Evolutionary conservation across 1,284 basidiomycete species (phyloP), one percentile per base, ranked within the genome.

Genomic region (Acaromyces ingoldii): DNA sequence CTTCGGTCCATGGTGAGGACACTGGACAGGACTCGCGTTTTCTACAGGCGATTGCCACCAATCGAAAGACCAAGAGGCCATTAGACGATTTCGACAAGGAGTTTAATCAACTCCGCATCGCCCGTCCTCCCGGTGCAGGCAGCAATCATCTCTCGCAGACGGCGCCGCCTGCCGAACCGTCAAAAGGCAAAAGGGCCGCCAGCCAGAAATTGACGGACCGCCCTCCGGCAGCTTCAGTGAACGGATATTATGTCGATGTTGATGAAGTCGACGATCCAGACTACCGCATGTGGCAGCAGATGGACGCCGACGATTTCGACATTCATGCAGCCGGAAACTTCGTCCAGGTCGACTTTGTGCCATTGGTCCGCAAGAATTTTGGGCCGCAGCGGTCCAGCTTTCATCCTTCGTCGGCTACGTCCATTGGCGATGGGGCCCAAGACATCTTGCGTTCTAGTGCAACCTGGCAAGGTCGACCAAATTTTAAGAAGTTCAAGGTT

Each of bases 271-370:
- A 48, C 11, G 55, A 53, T 38, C 51, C 31, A 26, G 47, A 25
- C 30, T 53, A 39, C 36, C 33, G 21, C 22, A 50, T 44, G 21
- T 48, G 21, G 30, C 26, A 24, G n/a, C 19, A 41, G 53, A 30
- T 51, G 39, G 37, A 17, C 9, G 13, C 39, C 17, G 44, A 52
- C 10, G 45, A 51, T 26, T 53, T 48, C 15, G 31, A 42, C 19
- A 62, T 65, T 13, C 50, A 61, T 37, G 57, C 61, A 4, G 28
- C 62, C 6, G 67, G 67, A 33, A 70, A 70, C 51, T 70, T 67
- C 53, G 61, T 70, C 6, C 65, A 67, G 49, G 67, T 70, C 6
- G 67, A 70, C 45, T 66, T 67, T 53, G 67, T 70, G 24, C 67
- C 67, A 9, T 49, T 70, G 1, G 55, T 68, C 0, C 39, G 49